These are phyloP conservation scores for Lavandula angustifolia DNA, from an alignment of 257 asterid species.

Conservation along the genomic window DNA sequence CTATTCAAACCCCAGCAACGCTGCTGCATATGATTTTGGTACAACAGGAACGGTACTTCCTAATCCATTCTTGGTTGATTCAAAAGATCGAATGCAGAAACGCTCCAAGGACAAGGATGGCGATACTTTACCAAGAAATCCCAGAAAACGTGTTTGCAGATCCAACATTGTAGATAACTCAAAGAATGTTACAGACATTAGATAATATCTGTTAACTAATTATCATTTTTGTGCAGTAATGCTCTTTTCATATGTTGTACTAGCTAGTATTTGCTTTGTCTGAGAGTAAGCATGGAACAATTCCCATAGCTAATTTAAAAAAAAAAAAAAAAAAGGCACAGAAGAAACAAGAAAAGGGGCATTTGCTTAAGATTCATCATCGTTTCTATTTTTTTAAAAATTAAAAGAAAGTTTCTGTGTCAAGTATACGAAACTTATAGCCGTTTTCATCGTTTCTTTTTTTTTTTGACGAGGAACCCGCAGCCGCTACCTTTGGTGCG, in stretches of 20 bases:
- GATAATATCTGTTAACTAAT: conserved; percentile 25
- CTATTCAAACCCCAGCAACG: conserved; percentile 31
- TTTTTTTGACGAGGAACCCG: too few species aligned
- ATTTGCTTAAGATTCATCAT: too few species aligned
- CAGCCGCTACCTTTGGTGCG: too few species aligned
- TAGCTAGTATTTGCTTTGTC: too few species aligned
- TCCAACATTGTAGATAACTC: conserved; percentile 31
- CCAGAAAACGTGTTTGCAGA: conserved; percentile 51
- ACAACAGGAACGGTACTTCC: conserved; percentile 12
- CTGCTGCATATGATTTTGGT: conserved; percentile 34
- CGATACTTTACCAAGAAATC: conserved; percentile 32
- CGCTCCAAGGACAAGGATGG: conserved; percentile 28
- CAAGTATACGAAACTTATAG: too few species aligned
- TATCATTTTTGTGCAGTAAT: conserved; percentile 12
- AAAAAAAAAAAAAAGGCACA: too few species aligned
- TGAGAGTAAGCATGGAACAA: too few species aligned
- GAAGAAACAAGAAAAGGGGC: too few species aligned
- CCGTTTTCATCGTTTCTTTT: too few species aligned
- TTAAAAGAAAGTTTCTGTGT: too few species aligned
- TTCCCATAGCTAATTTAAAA: too few species aligned
- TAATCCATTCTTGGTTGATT: conserved; percentile 31
- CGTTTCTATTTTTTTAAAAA: too few species aligned
- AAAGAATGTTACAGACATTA: conserved; percentile 17
- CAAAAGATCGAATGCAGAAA: conserved; percentile 32
- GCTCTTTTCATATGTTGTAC: neutral